Conservation (phyloP, 164 flowering plant species). For the Buxus sempervirens region DNA sequence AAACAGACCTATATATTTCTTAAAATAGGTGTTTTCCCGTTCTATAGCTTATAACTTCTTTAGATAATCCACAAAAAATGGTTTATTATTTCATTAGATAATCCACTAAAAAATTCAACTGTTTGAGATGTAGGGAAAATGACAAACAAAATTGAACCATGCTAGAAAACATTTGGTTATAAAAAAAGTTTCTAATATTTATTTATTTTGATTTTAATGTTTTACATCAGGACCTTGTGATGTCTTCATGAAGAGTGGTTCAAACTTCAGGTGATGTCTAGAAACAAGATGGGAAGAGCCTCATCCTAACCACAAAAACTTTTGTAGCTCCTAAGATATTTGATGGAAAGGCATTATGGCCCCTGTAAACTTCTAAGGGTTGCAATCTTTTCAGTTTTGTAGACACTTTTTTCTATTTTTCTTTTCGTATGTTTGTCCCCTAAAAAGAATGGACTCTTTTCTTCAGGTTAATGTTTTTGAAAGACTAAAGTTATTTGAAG, state of each 20-base stretch:
- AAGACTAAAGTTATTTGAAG: conserved; percentile 68
- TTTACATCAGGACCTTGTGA: conserved; percentile 21
- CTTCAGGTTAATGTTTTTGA: conserved; percentile 73
- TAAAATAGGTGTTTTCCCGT: no score
- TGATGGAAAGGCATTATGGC: conserved; percentile 63
- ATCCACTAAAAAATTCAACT: no score
- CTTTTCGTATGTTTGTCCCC: neutral
- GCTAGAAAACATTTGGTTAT: neutral
- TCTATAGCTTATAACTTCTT: no score
- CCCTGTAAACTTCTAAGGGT: neutral
- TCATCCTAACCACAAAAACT: conserved; percentile 37
- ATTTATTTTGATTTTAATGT: neutral
- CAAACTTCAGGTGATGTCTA: no score
- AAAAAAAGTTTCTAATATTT: conserved; percentile 1
- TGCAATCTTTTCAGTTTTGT: conserved; percentile 3
- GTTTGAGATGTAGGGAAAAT: neutral
- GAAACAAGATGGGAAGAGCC: conserved; percentile 32
- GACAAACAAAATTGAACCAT: no score
- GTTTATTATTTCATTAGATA: no score
- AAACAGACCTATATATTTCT: no score
- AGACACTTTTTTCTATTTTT: neutral
- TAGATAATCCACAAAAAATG: no score
- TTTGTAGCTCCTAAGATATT: conserved; percentile 50
- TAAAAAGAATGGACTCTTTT: neutral
- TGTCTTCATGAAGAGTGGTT: conserved; percentile 29